Base-by-base conservation (phyloP, 768 basidiomycete genomes). In the Tricholoma matsutake region DNA sequence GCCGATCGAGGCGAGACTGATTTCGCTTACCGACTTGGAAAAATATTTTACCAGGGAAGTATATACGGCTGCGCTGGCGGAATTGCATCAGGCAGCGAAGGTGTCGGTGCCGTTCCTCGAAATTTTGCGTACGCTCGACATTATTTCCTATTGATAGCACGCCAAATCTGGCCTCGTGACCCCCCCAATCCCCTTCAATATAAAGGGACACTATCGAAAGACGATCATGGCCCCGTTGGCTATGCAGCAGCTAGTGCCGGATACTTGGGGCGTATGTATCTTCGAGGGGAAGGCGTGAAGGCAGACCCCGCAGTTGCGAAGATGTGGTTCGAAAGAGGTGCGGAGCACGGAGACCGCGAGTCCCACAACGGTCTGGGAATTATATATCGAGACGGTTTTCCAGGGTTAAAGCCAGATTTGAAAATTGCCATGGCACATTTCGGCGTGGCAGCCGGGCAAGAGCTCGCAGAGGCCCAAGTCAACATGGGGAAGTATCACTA, bases 21-120 rank as follows among this genome's bases (percentile, higher is more conserved):
- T 63, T 96, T 93, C 71, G 94, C 94, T 2, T 94, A 91, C 73
- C 86, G 92, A 14, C 83, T 98, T 2, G 97, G 94, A n/a, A 89
- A 93, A 74, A 91, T 98, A 9, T 96, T 90, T 76, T 98, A 99
- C 69, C 91, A 95, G 70, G 97, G 97, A 16, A 94, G 92, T 60
- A 90, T 98, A 35, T 98, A 97, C 68, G 81, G 84, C 5, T 78
- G 85, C 9, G 73, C 80, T 13, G 94, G 94, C 3, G 96, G 96
- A 9, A 86, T 91, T 41, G 85, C 83, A 2, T 94, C 92, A 1
- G 93, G 94, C 14, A 91, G 92, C 25, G 93, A 96, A 75, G 92
- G 92, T n/a, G 94, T 94, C 28, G 94, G 93, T 7, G 86, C 86
- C n/a, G 83, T 97, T 11, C 86, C 88, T 1, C 85, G 89, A 49